A percentile compares a stretch with the other conserved stretches of the same genome.
Conservation (phyloP, 805 yeast genomes). For the Kazachstania viticola region DNA sequence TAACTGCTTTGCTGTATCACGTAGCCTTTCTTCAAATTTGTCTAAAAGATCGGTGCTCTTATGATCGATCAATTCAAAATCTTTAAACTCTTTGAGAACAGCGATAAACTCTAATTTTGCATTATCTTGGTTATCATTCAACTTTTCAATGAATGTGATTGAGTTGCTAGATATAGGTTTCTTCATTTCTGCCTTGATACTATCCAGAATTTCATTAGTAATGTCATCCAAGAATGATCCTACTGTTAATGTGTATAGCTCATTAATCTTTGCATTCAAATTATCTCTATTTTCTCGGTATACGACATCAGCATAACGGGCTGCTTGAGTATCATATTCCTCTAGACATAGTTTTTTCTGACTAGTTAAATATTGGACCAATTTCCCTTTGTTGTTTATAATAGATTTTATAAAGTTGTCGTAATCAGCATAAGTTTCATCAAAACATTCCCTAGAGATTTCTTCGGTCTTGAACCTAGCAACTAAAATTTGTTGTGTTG, state of each 20-base stretch:
- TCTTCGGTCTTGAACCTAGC: slow-evolving; percentile 94
- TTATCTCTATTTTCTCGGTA: slow-evolving; percentile 49
- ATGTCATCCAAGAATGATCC: slow-evolving; percentile 30
- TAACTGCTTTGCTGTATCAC: slow-evolving; percentile 23
- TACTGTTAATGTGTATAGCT: slow-evolving; percentile 34
- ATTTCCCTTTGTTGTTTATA: no score
- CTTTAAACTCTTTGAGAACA: slow-evolving; percentile 8
- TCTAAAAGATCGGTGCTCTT: background rate
- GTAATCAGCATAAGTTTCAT: slow-evolving; percentile 25
- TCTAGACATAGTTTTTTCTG: slow-evolving; percentile 36
- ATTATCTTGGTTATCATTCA: background rate
- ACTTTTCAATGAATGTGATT: slow-evolving; percentile 13
- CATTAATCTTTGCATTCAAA: slow-evolving; percentile 39
- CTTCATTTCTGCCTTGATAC: slow-evolving; percentile 20
- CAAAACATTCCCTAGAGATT: slow-evolving; percentile 46
- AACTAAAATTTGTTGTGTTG: slow-evolving; percentile 91
- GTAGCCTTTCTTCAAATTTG: slow-evolving; percentile 15
- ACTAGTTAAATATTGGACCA: no score
- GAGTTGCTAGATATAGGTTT: slow-evolving; percentile 24
- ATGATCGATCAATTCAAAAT: slow-evolving; percentile 8
- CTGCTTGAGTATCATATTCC: slow-evolving; percentile 58
- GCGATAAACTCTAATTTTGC: background rate
- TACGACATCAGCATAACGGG: slow-evolving; percentile 59
- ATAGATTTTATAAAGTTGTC: no score
- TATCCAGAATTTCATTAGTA: slow-evolving; percentile 24